phyloP scores from a whole-genome alignment of 2,329 filamentous ascomycete species.

The Arachnopeziza araneosa region DNA sequence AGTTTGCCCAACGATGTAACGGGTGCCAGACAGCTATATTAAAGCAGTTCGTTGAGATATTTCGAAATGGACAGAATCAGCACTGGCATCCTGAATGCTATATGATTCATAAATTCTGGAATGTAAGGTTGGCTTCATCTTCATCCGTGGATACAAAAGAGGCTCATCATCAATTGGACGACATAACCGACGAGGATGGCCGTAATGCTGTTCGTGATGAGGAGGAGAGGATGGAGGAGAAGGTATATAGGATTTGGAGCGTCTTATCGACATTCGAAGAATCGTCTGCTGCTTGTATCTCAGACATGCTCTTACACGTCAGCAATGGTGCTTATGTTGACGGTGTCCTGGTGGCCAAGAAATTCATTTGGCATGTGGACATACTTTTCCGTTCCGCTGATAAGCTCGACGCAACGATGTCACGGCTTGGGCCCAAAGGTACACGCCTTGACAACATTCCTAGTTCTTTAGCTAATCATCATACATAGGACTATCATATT shows the following conservation, averaged over 20 bases:
- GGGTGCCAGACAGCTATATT: slow-evolving; percentile 95
- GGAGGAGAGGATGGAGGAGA: slow-evolving; percentile 94
- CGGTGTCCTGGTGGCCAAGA: slow-evolving; percentile 87
- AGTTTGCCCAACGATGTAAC: slow-evolving; percentile 92
- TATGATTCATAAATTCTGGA: slow-evolving; percentile 99
- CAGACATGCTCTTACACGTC: slow-evolving; percentile 96
- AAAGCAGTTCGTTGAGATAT: slow-evolving; percentile 99
- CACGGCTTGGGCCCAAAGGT: slow-evolving; percentile 69
- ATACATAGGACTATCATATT: slow-evolving; percentile 71
- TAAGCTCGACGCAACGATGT: slow-evolving; percentile 70
- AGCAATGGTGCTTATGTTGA: slow-evolving; percentile 97
- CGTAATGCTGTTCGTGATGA: slow-evolving; percentile 73
- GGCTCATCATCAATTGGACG: slow-evolving; percentile 33
- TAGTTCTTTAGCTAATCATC: not conserved
- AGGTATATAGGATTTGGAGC: slow-evolving; percentile 97
- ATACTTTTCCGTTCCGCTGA: slow-evolving; percentile 87
- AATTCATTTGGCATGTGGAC: slow-evolving; percentile 96
- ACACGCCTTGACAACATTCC: slow-evolving; percentile 26
- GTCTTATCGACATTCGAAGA: slow-evolving; percentile 96
- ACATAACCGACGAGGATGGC: slow-evolving; percentile 58
- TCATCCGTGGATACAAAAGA: slow-evolving; percentile 42
- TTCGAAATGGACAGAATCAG: slow-evolving; percentile 94
- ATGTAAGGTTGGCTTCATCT: slow-evolving; percentile 63
- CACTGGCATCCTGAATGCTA: slow-evolving; percentile 99
- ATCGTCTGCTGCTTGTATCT: slow-evolving; percentile 95